Evolutionary conservation across 2,329 filamentous ascomycete species (phyloP), one percentile per base, ranked within the genome.

Genomic region (Phoma sp.): DNA sequence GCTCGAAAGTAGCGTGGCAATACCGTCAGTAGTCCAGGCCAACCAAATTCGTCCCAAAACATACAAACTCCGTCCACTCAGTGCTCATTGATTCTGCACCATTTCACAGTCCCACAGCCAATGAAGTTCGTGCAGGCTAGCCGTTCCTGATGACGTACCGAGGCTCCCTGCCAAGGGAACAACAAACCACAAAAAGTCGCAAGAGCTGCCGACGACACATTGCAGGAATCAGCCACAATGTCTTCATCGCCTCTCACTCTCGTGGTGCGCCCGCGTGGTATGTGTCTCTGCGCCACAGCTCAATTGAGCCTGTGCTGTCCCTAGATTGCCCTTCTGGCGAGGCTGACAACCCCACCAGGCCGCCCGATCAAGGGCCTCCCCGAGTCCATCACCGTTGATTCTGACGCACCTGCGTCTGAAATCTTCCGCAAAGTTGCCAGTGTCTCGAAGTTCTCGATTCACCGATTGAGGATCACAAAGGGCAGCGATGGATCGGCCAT

Each of bases 401-500:
- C 80, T 47, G 76, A 81, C 65, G 81, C 80, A 49, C 78, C 80
- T 30, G 77, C 79, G 22, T 75, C 80, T 45, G 80, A 86, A 55
- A 78, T 89, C 47, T 87, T 88, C 72, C 73, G 77, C 47, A 76
- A 79, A 47, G 77, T 89, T 45, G 82, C 86, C 27, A 73, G 77
- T 48, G 76, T 79, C 49, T 80, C 85, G 30, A 78, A 79, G 10
- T 80, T 81, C 65, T 83, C 83, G 4, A 73, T 84, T 37, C 81
- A 88, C 66, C 83, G 86, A 24, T 71, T 89, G 55, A 80, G 86
- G 53, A 79, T 89, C 60, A 89, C 86, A 39, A 88, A 87, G 68
- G 84, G 81, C 57, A 84, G 81, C 60, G 86, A 88, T 77, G 83
- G 85, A 43, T 80, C 77, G 36, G 70, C 82, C 37, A 75, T 89